These are phyloP conservation scores for Colletotrichum sp. DNA, from an alignment of 2,329 filamentous ascomycete genomes.

Conservation along the genomic window DNA sequence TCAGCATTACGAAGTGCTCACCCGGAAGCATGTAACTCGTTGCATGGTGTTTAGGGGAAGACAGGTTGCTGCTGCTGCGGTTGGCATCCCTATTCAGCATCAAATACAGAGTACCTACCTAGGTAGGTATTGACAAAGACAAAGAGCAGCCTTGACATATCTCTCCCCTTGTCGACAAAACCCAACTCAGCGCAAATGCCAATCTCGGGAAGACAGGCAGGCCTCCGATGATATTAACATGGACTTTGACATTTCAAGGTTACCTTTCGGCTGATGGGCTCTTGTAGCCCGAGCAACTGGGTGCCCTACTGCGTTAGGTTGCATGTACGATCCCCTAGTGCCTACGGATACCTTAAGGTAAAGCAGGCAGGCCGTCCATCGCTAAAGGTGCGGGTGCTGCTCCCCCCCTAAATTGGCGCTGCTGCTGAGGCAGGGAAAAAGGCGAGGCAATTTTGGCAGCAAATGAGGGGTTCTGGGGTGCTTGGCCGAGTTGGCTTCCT, in stretches of 20 bases:
- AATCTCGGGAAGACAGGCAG: background rate
- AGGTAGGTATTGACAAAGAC: background rate
- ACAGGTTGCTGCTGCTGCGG: background rate
- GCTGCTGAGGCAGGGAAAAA: background rate
- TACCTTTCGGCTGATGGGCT: background rate
- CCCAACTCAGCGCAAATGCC: background rate
- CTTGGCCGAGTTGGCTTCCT: background rate
- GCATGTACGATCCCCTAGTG: background rate
- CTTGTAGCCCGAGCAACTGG: background rate
- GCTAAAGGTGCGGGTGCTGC: background rate
- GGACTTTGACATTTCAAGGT: background rate
- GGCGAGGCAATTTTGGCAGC: background rate
- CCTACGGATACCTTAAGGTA: no score
- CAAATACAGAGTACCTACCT: background rate
- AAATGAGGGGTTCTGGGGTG: background rate
- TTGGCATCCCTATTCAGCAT: background rate
- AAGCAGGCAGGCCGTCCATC: no score
- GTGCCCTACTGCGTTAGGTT: background rate
- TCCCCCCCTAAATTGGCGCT: background rate
- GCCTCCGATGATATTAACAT: background rate
- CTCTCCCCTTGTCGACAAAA: background rate
- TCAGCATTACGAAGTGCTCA: background rate
- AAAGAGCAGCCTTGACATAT: background rate
- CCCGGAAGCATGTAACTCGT: background rate
- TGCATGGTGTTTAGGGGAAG: background rate